Evolutionary conservation across 257 asterid genomes (phyloP).

Genomic region (Paraleonurus japonicus): DNA sequence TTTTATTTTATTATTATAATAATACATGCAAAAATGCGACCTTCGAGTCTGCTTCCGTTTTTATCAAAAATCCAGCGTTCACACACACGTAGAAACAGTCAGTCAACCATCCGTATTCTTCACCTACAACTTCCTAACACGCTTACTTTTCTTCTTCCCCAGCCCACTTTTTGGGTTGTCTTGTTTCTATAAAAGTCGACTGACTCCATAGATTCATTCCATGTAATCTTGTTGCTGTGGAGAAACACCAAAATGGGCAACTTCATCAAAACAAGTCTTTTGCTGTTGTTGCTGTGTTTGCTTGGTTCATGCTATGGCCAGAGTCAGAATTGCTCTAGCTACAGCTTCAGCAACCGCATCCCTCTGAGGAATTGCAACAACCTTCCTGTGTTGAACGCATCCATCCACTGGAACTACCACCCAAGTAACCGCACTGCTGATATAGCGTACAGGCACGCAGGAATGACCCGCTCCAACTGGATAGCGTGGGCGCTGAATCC

Average conservation of each 20-base stretch:
- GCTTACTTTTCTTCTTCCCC: slow-evolving; percentile 19
- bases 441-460: slow-evolving; percentile 20
- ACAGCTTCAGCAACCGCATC: neutral
- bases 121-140: neutral
- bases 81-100: slow-evolving; percentile 4
- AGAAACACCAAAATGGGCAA: slow-evolving; percentile 36
- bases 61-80: neutral
- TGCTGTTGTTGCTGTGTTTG: slow-evolving; percentile 22
- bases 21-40: neutral
- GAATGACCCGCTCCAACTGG: slow-evolving; percentile 43
- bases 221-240: too few species aligned
- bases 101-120: slow-evolving; percentile 11
- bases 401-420: slow-evolving; percentile 25
- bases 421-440: neutral
- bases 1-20: neutral
- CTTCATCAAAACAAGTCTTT: slow-evolving; percentile 7
- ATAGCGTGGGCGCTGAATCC: slow-evolving; percentile 67
- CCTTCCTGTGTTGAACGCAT: slow-evolving; percentile 10
- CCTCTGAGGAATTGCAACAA: slow-evolving; percentile 2
- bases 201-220: neutral
- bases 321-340: slow-evolving; percentile 30
- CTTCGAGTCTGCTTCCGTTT: slow-evolving; percentile 18
- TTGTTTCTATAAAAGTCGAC: slow-evolving; percentile 2
- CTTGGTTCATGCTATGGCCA: slow-evolving; percentile 28
- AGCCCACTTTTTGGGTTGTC: neutral